A percentile compares a stretch with the other conserved stretches of the same genome.
Evolutionary conservation across 2,329 filamentous ascomycete genomes (phyloP).

Genomic region (Leptographium flavum): DNA sequence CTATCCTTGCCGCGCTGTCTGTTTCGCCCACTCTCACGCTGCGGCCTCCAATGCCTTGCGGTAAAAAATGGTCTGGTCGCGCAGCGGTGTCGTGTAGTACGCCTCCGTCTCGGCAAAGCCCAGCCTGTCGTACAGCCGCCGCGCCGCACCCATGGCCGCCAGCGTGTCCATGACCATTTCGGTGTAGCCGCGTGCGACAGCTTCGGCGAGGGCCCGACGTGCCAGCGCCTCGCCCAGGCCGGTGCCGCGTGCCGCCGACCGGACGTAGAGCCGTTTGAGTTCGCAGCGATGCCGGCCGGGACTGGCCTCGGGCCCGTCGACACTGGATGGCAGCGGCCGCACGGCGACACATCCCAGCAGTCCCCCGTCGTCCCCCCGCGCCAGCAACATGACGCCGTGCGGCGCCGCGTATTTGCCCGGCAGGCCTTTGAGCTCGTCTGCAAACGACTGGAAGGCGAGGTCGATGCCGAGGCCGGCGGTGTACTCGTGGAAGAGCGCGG

Average conservation of each 20-base stretch:
- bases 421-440: slow-evolving; percentile 6
- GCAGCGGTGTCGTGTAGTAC: slow-evolving; percentile 9
- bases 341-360: slow-evolving; percentile 7
- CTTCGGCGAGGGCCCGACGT: neutral
- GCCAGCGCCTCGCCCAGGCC: slow-evolving; percentile 7
- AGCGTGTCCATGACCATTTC: slow-evolving; percentile 10
- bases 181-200: slow-evolving; percentile 3
- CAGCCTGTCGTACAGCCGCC: slow-evolving; percentile 29
- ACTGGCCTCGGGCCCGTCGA: neutral
- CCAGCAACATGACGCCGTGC: slow-evolving; percentile 4
- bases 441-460: slow-evolving; percentile 11
- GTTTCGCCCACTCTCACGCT: neutral
- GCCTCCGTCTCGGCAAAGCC: slow-evolving; percentile 21
- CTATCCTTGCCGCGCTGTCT: too few species aligned
- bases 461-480: slow-evolving; percentile 9
- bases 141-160: slow-evolving; percentile 16
- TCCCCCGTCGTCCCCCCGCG: neutral
- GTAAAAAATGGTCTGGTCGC: slow-evolving; percentile 6
- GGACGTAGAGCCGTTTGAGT: slow-evolving; percentile 9
- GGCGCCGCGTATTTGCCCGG: slow-evolving; percentile 8
- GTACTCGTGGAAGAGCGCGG: slow-evolving; percentile 9
- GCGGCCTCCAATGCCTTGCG: neutral
- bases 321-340: neutral
- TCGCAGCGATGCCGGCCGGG: slow-evolving; percentile 4
- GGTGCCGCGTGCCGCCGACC: slow-evolving; percentile 5